Evolutionary conservation across 108 stramenopile species (phyloP).

Genomic region (Cyclotella cryptica): DNA sequence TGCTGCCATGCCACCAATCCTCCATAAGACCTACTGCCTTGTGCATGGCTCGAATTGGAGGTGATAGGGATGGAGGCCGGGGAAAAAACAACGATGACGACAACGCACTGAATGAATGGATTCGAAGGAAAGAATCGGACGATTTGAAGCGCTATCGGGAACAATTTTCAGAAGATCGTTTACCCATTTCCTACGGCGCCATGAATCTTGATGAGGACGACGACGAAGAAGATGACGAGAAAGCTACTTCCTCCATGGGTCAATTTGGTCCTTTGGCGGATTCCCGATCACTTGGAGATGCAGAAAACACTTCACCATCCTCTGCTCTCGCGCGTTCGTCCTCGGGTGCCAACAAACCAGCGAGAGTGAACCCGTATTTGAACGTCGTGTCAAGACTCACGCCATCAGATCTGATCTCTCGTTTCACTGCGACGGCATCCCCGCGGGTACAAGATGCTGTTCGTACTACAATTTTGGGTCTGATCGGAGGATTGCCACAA

Average conservation of each 20-base stretch:
- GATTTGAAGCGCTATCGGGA: conserved; percentile 17
- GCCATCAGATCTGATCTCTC: conserved; percentile 84
- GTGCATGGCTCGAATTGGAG: conserved; percentile 27
- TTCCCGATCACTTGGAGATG: too few relatives aligned
- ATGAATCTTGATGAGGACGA: conserved; percentile 22
- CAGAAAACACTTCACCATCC: background rate
- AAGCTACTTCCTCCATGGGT: background rate
- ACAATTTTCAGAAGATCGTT: conserved; percentile 33
- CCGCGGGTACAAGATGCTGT: conserved; percentile 93
- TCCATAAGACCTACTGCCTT: background rate
- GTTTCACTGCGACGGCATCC: conserved; percentile 80
- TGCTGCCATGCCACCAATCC: background rate
- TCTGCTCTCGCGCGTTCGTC: conserved; percentile 6
- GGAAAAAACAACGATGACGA: conserved; percentile 13
- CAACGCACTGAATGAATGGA: conserved; percentile 50
- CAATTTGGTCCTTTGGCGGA: background rate
- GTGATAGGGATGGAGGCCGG: conserved; percentile 3
- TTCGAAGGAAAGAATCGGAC: conserved; percentile 24
- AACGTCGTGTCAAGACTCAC: conserved; percentile 73
- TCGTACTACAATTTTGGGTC: conserved; percentile 84
- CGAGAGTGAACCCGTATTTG: conserved; percentile 73
- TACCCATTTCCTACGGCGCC: conserved; percentile 48
- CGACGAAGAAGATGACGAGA: conserved; percentile 6
- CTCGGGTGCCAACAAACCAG: background rate
- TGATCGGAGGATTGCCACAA: conserved; percentile 90